Conservation (phyloP, 2,329 filamentous ascomycete genomes). For the Fusarium lyarnte region DNA sequence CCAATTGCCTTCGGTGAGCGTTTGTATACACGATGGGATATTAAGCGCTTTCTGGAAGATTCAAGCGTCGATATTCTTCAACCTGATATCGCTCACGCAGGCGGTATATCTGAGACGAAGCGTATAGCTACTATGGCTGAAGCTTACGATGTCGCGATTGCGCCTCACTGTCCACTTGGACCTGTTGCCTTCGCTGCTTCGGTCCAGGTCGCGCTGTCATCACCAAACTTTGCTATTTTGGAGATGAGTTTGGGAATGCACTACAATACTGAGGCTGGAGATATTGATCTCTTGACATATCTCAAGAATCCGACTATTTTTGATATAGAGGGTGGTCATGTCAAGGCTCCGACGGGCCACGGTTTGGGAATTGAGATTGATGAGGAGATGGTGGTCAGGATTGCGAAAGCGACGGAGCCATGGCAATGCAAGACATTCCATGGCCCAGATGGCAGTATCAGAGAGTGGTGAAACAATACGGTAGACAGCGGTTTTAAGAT, state of each 20-base stretch:
- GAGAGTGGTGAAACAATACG: background rate
- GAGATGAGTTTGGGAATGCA: constrained; percentile 85
- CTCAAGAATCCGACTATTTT: constrained; percentile 72
- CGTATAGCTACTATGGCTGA: constrained; percentile 77
- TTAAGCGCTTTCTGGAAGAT: constrained; percentile 75
- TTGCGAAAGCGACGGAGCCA: constrained; percentile 66
- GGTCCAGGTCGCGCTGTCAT: constrained; percentile 71
- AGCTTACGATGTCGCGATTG: constrained; percentile 77
- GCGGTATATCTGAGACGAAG: constrained; percentile 76
- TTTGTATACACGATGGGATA: constrained; percentile 77
- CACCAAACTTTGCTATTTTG: constrained; percentile 75
- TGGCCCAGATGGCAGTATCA: constrained; percentile 14
- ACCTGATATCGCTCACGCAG: constrained; percentile 76
- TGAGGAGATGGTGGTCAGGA: constrained; percentile 71
- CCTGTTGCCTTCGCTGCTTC: constrained; percentile 78
- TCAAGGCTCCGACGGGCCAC: constrained; percentile 66
- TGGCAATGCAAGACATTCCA: constrained; percentile 57
- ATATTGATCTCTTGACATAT: constrained; percentile 73
- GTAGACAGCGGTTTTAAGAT: accelerated
- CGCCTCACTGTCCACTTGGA: constrained; percentile 78
- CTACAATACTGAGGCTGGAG: constrained; percentile 74
- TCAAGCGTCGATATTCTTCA: constrained; percentile 76
- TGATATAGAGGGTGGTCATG: constrained; percentile 72
- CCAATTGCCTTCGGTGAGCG: constrained; percentile 80
- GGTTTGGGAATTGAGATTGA: constrained; percentile 77